Conservation (phyloP, 108 stramenopile species). For the Conticribra guillardii region DNA sequence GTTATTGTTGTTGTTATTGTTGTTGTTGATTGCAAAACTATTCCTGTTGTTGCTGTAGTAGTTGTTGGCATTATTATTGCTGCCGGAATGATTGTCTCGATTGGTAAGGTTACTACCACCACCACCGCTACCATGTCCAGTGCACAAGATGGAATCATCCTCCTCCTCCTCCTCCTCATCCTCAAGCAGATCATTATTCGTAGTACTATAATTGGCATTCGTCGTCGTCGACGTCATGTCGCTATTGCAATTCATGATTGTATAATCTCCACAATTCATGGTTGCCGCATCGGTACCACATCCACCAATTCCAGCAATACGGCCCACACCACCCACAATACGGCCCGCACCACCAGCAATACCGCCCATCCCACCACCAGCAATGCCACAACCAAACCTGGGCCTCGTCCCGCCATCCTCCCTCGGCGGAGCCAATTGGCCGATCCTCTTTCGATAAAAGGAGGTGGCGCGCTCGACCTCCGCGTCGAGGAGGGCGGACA, state of each 20-base stretch:
- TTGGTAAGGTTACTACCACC: too few species aligned
- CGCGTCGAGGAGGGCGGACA: conserved; percentile 18
- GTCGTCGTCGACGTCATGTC: too few species aligned
- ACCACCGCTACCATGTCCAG: too few species aligned
- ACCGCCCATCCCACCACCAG: too few species aligned
- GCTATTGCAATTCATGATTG: too few species aligned
- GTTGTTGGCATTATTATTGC: background rate
- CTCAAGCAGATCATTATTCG: too few species aligned
- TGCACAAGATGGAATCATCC: background rate
- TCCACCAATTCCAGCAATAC: too few species aligned
- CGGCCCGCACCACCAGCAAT: background rate
- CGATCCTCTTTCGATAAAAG: conserved; percentile 26
- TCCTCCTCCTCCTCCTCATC: background rate
- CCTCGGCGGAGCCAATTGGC: conserved; percentile 22
- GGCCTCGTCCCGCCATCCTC: conserved; percentile 21
- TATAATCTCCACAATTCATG: background rate
- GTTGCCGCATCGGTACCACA: background rate
- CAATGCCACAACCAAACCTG: background rate
- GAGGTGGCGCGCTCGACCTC: conserved; percentile 34
- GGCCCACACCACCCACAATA: too few species aligned
- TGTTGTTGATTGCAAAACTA: background rate
- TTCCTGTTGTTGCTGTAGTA: too few species aligned
- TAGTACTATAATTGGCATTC: too few species aligned
- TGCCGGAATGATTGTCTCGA: too few species aligned
- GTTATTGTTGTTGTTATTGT: background rate